Evolutionary conservation across 345 rosid species (phyloP).

Genomic region (Brassica nigra): DNA sequence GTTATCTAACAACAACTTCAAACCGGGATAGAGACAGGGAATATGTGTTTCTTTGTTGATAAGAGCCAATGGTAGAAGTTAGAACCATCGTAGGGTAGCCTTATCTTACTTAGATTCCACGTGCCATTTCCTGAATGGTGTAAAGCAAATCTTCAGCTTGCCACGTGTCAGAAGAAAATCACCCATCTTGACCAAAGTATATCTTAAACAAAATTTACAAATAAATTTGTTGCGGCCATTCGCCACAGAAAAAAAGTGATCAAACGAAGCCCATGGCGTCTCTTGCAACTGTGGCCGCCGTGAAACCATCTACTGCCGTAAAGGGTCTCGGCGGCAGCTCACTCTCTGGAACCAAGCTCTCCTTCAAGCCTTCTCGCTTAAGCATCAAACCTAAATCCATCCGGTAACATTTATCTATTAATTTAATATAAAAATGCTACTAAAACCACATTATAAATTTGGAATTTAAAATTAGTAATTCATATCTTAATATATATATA

Average conservation of each 20-base stretch:
- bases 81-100: constrained; percentile 38
- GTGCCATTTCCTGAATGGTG: constrained; percentile 50
- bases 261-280: constrained; percentile 34
- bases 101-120: constrained; percentile 54
- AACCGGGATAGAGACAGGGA: not conserved
- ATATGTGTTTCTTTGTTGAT: not conserved
- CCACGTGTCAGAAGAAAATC: constrained; percentile 59
- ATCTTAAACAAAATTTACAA: not conserved
- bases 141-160: constrained; percentile 46
- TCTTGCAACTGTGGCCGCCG: constrained; percentile 33
- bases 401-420: constrained; percentile 37
- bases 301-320: constrained; percentile 22
- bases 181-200: constrained; percentile 12
- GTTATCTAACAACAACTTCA: not conserved
- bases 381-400: constrained; percentile 56
- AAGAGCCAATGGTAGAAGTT: too few species aligned
- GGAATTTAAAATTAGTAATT: not conserved
- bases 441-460: not conserved
- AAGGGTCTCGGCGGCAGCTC: constrained; percentile 51
- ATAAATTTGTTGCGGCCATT: not conserved
- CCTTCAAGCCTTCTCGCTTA: constrained; percentile 60
- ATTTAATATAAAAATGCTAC: not conserved
- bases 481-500: not conserved
- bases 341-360: constrained; percentile 68
- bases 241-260: not conserved